These are phyloP conservation scores for Pythium rhizo-oryzae DNA, from an alignment of 352 stramenopile genomes.

Conservation along the genomic window DNA sequence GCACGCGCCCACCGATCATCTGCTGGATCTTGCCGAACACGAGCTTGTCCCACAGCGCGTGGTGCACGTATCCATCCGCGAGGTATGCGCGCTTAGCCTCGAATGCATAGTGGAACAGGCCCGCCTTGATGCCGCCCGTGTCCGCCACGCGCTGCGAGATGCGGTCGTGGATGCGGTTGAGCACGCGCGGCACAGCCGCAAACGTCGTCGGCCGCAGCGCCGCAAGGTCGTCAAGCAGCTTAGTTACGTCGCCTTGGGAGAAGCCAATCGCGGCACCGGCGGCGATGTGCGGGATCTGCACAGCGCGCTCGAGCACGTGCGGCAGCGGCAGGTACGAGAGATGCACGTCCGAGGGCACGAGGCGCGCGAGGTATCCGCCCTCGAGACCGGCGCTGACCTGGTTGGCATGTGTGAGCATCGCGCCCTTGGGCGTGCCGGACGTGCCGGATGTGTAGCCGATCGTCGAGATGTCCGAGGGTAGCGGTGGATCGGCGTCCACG, in stretches of 20 bases:
- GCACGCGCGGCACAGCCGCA: slow-evolving; percentile 89
- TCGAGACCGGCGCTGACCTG: slow-evolving; percentile 34
- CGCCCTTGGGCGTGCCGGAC: slow-evolving; percentile 72
- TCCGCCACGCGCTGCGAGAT: no score
- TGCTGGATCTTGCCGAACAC: slow-evolving; percentile 96
- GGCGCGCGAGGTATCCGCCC: neutral
- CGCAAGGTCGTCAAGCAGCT: slow-evolving; percentile 92
- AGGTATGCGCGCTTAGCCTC: slow-evolving; percentile 11
- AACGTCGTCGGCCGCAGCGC: slow-evolving; percentile 92
- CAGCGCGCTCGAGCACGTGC: no score
- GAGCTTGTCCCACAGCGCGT: slow-evolving; percentile 92
- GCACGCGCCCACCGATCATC: slow-evolving; percentile 87
- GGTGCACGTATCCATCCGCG: slow-evolving; percentile 32
- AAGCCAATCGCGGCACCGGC: slow-evolving; percentile 72
- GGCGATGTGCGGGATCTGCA: slow-evolving; percentile 87
- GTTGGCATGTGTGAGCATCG: slow-evolving; percentile 65
- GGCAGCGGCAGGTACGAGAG: slow-evolving; percentile 93
- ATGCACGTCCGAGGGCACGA: slow-evolving; percentile 27
- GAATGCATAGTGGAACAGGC: no score
- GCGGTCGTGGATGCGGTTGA: slow-evolving; percentile 80
- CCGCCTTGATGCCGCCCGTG: no score
- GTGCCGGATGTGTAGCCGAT: slow-evolving; percentile 88
- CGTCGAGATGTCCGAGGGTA: slow-evolving; percentile 84
- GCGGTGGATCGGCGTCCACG: slow-evolving; percentile 47
- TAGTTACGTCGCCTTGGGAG: slow-evolving; percentile 80